Percentiles rank a stretch among this genome's conserved stretches.
Evolutionary conservation across 371 early-diverging fungal genomes (phyloP).

Genomic region (Lichtheimia ramosa): DNA sequence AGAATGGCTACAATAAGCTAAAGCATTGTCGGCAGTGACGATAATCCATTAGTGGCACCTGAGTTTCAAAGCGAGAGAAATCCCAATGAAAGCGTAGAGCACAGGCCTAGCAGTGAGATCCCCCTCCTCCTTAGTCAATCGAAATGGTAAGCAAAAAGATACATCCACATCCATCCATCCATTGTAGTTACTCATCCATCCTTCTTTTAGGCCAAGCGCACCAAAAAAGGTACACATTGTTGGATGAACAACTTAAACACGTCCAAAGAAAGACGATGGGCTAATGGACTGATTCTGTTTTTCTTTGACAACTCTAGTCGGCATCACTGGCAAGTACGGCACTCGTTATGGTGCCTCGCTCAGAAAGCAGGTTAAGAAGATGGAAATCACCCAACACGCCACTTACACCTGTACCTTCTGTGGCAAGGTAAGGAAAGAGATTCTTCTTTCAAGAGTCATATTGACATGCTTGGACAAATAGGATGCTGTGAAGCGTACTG

Average conservation of each 20-base stretch:
- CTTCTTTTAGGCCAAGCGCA: conserved; percentile 87
- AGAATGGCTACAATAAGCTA: no score
- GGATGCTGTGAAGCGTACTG: conserved; percentile 94
- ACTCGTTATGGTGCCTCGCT: conserved; percentile 99
- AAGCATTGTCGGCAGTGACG: background rate
- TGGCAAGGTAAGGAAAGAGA: conserved; percentile 75
- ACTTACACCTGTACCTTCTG: conserved; percentile 99
- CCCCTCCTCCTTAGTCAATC: conserved; percentile 3
- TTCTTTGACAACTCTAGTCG: conserved; percentile 58
- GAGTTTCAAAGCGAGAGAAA: background rate
- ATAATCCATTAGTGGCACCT: background rate
- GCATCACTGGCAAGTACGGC: conserved; percentile 99
- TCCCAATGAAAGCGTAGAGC: no score
- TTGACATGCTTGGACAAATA: conserved; percentile 20
- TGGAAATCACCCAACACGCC: conserved; percentile 99
- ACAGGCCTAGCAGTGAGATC: background rate
- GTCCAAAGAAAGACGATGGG: background rate
- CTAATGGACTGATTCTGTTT: conserved; percentile 2
- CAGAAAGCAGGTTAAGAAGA: conserved; percentile 99
- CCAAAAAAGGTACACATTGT: conserved; percentile 79
- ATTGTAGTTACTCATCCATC: background rate
- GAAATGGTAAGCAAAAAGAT: conserved; percentile 6
- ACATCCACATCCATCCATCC: conserved; percentile 10
- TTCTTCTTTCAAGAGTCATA: background rate
- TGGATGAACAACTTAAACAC: background rate